Conservation (phyloP, 108 stramenopile species). For the Pseudonitzschia delicatissima region DNA sequence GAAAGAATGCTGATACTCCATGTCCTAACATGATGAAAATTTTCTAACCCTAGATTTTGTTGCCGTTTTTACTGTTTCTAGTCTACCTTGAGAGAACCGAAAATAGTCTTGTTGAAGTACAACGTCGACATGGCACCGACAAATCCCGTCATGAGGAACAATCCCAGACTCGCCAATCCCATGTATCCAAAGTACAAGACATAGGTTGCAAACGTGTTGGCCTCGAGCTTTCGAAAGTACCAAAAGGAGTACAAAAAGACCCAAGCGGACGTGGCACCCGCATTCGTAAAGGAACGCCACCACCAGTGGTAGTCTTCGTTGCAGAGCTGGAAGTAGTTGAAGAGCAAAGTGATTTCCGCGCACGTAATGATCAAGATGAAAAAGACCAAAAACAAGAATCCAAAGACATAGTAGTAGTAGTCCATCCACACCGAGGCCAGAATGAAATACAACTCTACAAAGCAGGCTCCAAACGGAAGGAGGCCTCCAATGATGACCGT, state of each 20-base stretch:
- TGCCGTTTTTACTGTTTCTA: slow-evolving; percentile 30
- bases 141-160: slow-evolving; percentile 95
- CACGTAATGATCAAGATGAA: slow-evolving; percentile 93
- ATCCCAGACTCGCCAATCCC: slow-evolving; percentile 83
- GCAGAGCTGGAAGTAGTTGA: slow-evolving; percentile 98
- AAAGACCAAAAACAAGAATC: slow-evolving; percentile 94
- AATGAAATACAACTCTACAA: slow-evolving; percentile 98
- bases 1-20: neutral
- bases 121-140: slow-evolving; percentile 89
- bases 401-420: slow-evolving; percentile 99
- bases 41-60: neutral
- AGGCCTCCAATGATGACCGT: slow-evolving; percentile 92
- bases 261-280: slow-evolving; percentile 91
- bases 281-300: slow-evolving; percentile 95
- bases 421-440: slow-evolving; percentile 93
- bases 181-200: slow-evolving; percentile 99
- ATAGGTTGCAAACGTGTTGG: slow-evolving; percentile 86
- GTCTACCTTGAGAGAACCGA: slow-evolving; percentile 95
- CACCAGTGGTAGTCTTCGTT: slow-evolving; percentile 99
- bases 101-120: slow-evolving; percentile 95
- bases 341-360: slow-evolving; percentile 95
- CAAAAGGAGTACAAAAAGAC: slow-evolving; percentile 94
- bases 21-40: neutral
- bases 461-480: slow-evolving; percentile 96
- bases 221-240: slow-evolving; percentile 91